Base-by-base conservation (phyloP, 2,329 filamentous ascomycete species). In the Talaromyces sp. region DNA sequence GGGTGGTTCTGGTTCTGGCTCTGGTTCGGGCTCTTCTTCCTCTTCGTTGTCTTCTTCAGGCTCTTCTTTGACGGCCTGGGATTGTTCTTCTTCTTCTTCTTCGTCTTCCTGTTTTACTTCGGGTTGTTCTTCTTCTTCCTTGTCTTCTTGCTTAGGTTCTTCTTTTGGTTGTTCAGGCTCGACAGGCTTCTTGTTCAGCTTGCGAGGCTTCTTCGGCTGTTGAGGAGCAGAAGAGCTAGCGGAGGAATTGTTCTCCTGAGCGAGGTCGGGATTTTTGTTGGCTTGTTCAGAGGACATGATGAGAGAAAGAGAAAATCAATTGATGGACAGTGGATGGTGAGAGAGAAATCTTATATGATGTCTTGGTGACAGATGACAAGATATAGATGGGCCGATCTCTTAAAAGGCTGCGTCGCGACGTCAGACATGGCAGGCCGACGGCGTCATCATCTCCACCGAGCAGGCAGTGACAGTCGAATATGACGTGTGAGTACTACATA, bases 1-100 rank as follows among this genome's bases (percentile, higher is more conserved):
- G n/a, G 50, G 63, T 65, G 68, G 68, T 68, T 82, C 74, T 64
- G 75, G 79, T 70, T 84, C 77, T 54, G 79, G 79, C 69, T 82
- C 77, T 54, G 75, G 75, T 67, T 80, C 77, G 62, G 76, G 68
- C 63, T 76, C 64, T 16, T 71, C 66, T 54, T 72, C 65, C 50
- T 56, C 63, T 43, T 56, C 50, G 24, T 62, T 22, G 35, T 43
- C 59, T 31, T 65, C 63, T 22, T 60, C 63, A 37, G 56, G 35
- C 39, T 60, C 63, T 60, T 5, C 69, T 62, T 60, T 68, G 63
- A 35, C 10, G 59, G 39, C 56, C 73, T 62, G 72, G 73, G 60
- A 70, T 72, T 52, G 72, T 62, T 73, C 74, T 22, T 70, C 72
- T 50, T 76, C 72, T 2, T 54, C 16, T 37, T 37, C 35, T 72